Evolutionary conservation across 305 asterid species (phyloP).

Genomic region (Nicotiana rustica): DNA sequence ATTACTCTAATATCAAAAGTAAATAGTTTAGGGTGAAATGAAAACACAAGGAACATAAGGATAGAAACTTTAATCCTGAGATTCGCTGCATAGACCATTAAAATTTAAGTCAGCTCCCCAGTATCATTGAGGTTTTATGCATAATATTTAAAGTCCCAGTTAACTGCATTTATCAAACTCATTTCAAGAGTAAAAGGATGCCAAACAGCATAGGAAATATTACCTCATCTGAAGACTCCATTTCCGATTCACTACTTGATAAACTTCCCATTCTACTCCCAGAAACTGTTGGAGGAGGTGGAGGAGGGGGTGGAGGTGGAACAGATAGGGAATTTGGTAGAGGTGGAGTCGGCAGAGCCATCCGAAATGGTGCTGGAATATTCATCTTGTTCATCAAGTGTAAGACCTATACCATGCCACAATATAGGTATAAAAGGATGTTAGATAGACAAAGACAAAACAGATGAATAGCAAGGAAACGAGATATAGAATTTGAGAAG

Average conservation of each 20-base stretch:
- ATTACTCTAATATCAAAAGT: background rate
- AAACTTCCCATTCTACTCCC: slow-evolving; percentile 50
- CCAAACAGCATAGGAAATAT: slow-evolving; percentile 17
- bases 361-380: slow-evolving; percentile 95
- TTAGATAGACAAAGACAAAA: background rate
- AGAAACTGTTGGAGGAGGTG: slow-evolving; percentile 48
- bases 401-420: slow-evolving; percentile 64
- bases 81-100: slow-evolving; percentile 15
- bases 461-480: background rate
- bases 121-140: background rate
- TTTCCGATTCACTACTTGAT: slow-evolving; percentile 82
- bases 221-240: slow-evolving; percentile 98
- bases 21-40: background rate
- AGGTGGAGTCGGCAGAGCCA: slow-evolving; percentile 93
- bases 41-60: slow-evolving; percentile 7
- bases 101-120: background rate
- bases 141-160: background rate
- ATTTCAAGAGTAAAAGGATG: slow-evolving; percentile 21
- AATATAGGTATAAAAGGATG: slow-evolving; percentile 4
- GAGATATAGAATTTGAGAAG: background rate
- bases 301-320: slow-evolving; percentile 53
- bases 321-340: slow-evolving; percentile 63
- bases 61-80: background rate
- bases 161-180: slow-evolving; percentile 21
- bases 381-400: slow-evolving; percentile 99